Evolutionary conservation across 1,139 yeast genomes (phyloP).

Genomic region (Lodderomyces margitis): DNA sequence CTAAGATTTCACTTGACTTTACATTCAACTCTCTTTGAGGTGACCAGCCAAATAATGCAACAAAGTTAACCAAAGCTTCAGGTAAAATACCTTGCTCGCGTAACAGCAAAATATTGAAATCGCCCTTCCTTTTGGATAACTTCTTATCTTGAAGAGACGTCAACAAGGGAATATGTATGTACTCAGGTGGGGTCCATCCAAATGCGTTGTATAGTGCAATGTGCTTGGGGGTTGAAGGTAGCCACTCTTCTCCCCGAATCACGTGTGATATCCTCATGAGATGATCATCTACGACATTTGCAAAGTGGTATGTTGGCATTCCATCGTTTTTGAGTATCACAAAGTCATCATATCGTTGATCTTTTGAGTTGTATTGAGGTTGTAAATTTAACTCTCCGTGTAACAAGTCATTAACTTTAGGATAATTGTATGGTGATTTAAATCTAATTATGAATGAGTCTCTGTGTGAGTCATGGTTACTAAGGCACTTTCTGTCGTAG

Average conservation of each 20-base stretch:
- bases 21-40: conserved; percentile 62
- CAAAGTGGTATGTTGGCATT: conserved; percentile 93
- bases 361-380: conserved; percentile 70
- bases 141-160: conserved; percentile 77
- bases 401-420: conserved; percentile 63
- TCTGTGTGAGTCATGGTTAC: conserved; percentile 21
- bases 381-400: conserved; percentile 78
- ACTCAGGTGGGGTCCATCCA: conserved; percentile 81
- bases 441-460: conserved; percentile 52
- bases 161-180: conserved; percentile 84
- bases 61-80: conserved; percentile 83
- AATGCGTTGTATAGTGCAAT: conserved; percentile 81
- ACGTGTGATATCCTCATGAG: conserved; percentile 92
- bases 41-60: conserved; percentile 93
- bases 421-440: conserved; percentile 69
- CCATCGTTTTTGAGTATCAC: conserved; percentile 88
- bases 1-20: conserved; percentile 58
- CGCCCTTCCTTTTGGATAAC: conserved; percentile 82
- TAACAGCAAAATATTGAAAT: conserved; percentile 64
- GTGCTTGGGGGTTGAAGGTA: conserved; percentile 94
- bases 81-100: conserved; percentile 68
- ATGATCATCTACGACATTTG: conserved; percentile 94
- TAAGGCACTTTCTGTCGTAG: conserved; percentile 77
- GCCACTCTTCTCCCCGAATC: conserved; percentile 96
- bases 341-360: conserved; percentile 84